A percentile compares a stretch with the other conserved stretches of the same genome.
phyloP scores from a whole-genome alignment of 2,329 filamentous ascomycete species.

The Fusarium irregulare region DNA sequence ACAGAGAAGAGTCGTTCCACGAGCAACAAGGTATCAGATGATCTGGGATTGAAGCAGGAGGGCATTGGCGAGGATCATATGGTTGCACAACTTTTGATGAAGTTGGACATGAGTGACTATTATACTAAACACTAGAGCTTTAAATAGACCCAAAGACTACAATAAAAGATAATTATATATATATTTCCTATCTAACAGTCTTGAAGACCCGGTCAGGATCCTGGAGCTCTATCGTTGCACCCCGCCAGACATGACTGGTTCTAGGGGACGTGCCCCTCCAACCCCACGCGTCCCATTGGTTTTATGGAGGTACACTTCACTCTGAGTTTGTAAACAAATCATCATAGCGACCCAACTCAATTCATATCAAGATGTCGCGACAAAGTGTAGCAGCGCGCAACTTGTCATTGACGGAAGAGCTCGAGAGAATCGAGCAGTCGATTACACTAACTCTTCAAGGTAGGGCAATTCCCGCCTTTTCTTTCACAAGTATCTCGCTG shows the following conservation, averaged over 20 bases:
- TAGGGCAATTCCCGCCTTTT: slow-evolving; percentile 47
- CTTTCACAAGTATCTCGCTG: background rate
- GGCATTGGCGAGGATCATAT: slow-evolving; percentile 64
- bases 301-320: background rate
- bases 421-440: slow-evolving; percentile 95
- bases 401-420: slow-evolving; percentile 89
- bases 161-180: background rate
- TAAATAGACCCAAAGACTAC: background rate
- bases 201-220: background rate
- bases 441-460: slow-evolving; percentile 97
- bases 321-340: slow-evolving; percentile 19
- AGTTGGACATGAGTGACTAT: slow-evolving; percentile 77
- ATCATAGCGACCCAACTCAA: slow-evolving; percentile 9
- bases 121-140: slow-evolving; percentile 57
- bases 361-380: slow-evolving; percentile 58
- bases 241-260: background rate
- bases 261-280: slow-evolving; percentile 11
- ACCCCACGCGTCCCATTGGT: slow-evolving; percentile 29
- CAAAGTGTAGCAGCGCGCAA: slow-evolving; percentile 61
- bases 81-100: slow-evolving; percentile 74
- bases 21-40: slow-evolving; percentile 48
- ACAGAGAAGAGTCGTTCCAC: slow-evolving; percentile 68
- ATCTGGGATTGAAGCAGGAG: slow-evolving; percentile 51
- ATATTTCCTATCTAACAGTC: background rate
- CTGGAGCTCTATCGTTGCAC: background rate